Evolutionary conservation across 2,329 filamentous ascomycete species (phyloP).

Genomic region (Ophiocordyceps camponoti-saundersi): DNA sequence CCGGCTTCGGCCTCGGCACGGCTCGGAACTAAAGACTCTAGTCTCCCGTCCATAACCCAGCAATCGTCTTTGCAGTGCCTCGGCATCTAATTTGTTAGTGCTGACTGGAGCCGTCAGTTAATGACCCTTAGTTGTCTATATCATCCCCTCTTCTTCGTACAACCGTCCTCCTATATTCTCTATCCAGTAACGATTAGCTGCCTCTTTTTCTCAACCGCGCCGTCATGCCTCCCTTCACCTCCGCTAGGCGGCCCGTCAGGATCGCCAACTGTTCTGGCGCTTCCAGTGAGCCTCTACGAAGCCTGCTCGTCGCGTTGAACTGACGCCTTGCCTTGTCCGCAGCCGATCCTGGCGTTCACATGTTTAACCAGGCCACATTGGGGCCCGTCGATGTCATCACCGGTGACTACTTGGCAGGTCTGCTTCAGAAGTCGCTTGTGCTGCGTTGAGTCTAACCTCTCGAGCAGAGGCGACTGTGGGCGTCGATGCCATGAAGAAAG

Average conservation of each 20-base stretch:
- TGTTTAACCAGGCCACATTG: conserved; percentile 12
- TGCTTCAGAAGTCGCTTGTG: background rate
- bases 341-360: conserved; percentile 8
- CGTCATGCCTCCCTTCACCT: conserved; percentile 1
- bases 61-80: too few species aligned
- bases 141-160: too few species aligned
- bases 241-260: conserved; percentile 5
- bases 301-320: background rate
- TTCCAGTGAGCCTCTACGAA: conserved; percentile 3
- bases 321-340: background rate
- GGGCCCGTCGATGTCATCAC: conserved; percentile 30
- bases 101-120: too few species aligned
- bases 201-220: background rate
- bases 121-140: too few species aligned
- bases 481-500: conserved; percentile 5
- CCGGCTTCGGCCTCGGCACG: background rate
- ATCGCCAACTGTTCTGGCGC: conserved; percentile 11
- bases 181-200: background rate
- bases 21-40: background rate
- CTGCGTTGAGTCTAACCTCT: conserved; percentile 8
- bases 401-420: conserved; percentile 32
- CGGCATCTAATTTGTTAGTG: too few species aligned
- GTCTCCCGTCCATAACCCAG: background rate
- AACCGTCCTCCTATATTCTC: background rate
- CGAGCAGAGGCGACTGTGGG: conserved; percentile 11